Evolutionary conservation across 176 grass and related monocot genomes (phyloP), one percentile per base, ranked within the genome.

Genomic region (Paspalum vaginatum): DNA sequence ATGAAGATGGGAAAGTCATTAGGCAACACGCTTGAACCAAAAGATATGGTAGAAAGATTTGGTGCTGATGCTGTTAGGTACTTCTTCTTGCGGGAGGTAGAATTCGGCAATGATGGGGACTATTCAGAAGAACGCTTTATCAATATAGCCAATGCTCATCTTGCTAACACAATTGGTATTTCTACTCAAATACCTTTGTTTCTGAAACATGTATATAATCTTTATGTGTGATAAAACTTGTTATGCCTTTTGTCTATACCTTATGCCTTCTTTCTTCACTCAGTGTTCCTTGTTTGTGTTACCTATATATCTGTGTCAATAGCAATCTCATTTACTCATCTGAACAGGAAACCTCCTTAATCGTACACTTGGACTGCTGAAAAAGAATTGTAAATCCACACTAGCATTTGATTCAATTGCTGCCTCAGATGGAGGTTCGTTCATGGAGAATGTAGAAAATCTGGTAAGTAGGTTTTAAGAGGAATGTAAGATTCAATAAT

Each of bases 1-100:
- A 83, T 91, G 95, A 98, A 98, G 75, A 98, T 98, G 95, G 95
- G 95, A 20, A 98, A 98, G 87, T 98, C 95, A 78, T 75, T 98
- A 76, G 95, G 95, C 68, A 98, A 98, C 84, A 98, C 92, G 63
- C 90, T 98, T 75, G 95, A 98, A 83, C 95, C 92, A 21, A 98
- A 90, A 38, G 92, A 98, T 87, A 81, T 98, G 53, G 92, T 98
- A 44, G 51, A 80, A 52, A 91, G 81, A 84, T 98, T 95, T 87
- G 92, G 95, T 79, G 81, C 75, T 26, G 88, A 98, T 88, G 88
- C 95, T 85, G 95, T 98, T 74, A 89, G 92, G 75, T 98, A 94
- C 70, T 98, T 98, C 78, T 98, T 98, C 87, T 75, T 98, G 85
- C 80, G 90, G 37, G 95, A 98, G 91, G 95, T 95, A 62, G 95